Evolutionary conservation across 2,329 filamentous ascomycete genomes (phyloP), one percentile per base, ranked within the genome.

Genomic region (Penicillium sp.): DNA sequence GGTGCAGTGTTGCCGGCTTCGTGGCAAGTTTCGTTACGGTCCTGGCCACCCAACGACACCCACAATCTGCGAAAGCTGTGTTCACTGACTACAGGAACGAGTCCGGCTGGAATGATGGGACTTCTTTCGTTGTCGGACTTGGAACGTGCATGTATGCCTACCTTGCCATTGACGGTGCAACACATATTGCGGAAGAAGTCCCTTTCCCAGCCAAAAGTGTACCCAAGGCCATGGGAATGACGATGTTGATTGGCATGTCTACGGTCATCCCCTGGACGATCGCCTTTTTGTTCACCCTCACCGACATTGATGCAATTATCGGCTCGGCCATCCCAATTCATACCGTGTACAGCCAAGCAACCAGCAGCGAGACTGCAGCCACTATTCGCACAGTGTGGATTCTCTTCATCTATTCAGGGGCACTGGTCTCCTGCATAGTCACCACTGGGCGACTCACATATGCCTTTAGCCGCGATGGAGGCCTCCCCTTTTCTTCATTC

Each of bases 341-440:
- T 31, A 55, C 51, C 11, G 40, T 65, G 9, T 66, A 61, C 46
- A 25, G 52, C 2, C 65, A 67, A 55, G 62, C 64, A 1, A 51
- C 57, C 6, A 22, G 44, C n/a, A 59, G 47, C 35, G 18, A 51
- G n/a, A 23, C 48, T 7, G 60, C 49, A 1, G 57, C 65, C 25
- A 53, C 56, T 2, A 45, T 67, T 25, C 49, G 61, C n/a, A 63
- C 58, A 1, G 29, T 61, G 6, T 62, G 54, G 55, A 62, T 67
- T 25, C 33, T 63, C 6, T 14, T 78, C 42, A 74, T 78, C 53
- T 78, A 77, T 40, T 61, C 75, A 1, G 77, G 75, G n/a, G 75
- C 75, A 2, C 4, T 45, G 20, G 20, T 52, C 11, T 46, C 50
- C 5, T 56, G 51, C 18, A 53, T 62, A 7, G 53, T 58, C 8